phyloP scores from a whole-genome alignment of 306 rosid genomes.

The Amphicarpaea edgeworthii region DNA sequence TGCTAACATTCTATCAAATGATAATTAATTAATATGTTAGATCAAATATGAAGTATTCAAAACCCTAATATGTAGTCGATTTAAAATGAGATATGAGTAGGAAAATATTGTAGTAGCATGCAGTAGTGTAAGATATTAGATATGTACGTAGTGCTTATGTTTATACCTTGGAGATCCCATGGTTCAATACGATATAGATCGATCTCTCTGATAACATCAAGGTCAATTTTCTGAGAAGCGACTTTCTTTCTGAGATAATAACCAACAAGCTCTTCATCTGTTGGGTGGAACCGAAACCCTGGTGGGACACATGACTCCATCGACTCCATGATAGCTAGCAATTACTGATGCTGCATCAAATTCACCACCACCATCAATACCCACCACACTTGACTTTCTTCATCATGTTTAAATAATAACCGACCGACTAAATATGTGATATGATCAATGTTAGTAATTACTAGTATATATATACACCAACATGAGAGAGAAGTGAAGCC shows the following conservation, averaged over 20 bases:
- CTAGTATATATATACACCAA: neutral
- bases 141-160: neutral
- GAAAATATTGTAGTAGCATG: neutral
- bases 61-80: conserved; percentile 10
- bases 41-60: neutral
- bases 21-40: neutral
- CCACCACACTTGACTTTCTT: conserved; percentile 47
- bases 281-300: conserved; percentile 95
- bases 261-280: conserved; percentile 95
- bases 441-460: neutral
- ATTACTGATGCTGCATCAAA: conserved; percentile 70
- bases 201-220: conserved; percentile 93
- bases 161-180: conserved; percentile 96
- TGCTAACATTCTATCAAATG: neutral
- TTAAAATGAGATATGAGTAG: neutral
- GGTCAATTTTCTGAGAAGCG: conserved; percentile 92
- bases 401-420: conserved; percentile 68
- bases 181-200: conserved; percentile 96
- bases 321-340: conserved; percentile 52
- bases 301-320: conserved; percentile 90
- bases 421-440: conserved; percentile 38
- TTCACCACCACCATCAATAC: conserved; percentile 62
- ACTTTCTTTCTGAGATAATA: conserved; percentile 90
- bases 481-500: conserved; percentile 26
- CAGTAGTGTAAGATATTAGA: neutral